Base-by-base conservation (phyloP, 495 filamentous ascomycete genomes). In the Hypoxylon cercidicola region DNA sequence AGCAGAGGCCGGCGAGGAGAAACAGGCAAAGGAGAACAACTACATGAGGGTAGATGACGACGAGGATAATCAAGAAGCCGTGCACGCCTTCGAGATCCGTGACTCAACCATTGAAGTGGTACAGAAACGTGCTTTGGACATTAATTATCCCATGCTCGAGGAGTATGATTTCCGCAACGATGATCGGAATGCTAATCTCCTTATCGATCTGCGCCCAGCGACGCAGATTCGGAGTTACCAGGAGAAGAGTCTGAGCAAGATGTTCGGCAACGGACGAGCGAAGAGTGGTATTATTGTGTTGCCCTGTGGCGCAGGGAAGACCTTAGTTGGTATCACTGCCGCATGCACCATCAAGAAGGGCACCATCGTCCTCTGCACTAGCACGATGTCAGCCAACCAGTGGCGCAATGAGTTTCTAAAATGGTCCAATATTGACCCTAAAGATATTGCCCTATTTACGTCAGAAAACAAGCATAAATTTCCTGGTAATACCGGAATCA, bases 131-230 rank as follows among this genome's bases (percentile, higher is more conserved):
- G 97, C 95, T 72, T 86, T 95, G 53, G 89, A 92, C 13, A 87
- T 99, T 40, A 88, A 87, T 15, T 90, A 89, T 65, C 96, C 94
- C 4, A 88, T 97, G 23, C 81, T 97, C 25, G 96, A 97, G 75
- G 95, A 99, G 74, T 98, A 99, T 75, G 96, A 98, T 71, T 98
- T 97, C 74, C 85, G 93, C n/a, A 94, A 94, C 64, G 96, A 99
- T 72, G 85, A 90, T 30, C 81, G 87, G 56, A 99, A 98, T 70
- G 84, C 93, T 0, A 96, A 90, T 44, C 80, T 98, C 1, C 92
- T 97, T 50, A 98, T 99, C 64, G 93, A 97, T 74, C 79, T 97
- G 44, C 89, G 87, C 70, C 92, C 93, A 1, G 87, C 86, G 69
- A 91, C 91, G 0, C 88, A 90, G 69, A 97, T 96, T 69, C 88